Conservation (phyloP, 1,139 yeast genomes). For the Debaryomycetaceae sp. region DNA sequence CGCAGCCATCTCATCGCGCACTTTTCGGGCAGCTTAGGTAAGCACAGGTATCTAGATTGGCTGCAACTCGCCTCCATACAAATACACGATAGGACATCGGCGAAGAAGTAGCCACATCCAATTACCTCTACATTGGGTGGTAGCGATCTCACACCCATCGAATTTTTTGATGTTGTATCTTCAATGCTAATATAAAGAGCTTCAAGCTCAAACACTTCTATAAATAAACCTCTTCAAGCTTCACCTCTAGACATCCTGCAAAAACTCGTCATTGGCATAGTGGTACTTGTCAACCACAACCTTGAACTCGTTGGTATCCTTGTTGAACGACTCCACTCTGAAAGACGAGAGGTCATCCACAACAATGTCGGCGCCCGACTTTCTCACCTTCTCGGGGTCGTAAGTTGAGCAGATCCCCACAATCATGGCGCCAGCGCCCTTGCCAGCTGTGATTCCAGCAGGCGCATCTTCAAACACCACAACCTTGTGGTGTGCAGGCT, state of each 20-base stretch:
- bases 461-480: conserved; percentile 87
- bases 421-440: conserved; percentile 77
- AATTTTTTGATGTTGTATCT: no score
- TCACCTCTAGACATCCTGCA: conserved; percentile 21
- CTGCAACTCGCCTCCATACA: no score
- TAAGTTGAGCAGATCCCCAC: conserved; percentile 83
- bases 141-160: neutral
- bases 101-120: no score
- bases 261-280: conserved; percentile 43
- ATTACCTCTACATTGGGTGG: neutral
- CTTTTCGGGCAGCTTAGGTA: no score
- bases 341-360: conserved; percentile 62
- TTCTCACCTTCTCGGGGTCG: conserved; percentile 61
- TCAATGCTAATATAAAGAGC: no score
- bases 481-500: conserved; percentile 41
- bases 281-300: conserved; percentile 41
- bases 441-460: conserved; percentile 82
- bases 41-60: no score
- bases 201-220: conserved; percentile 1
- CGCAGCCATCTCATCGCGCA: no score
- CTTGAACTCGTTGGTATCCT: conserved; percentile 44
- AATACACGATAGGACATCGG: no score
- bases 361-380: conserved; percentile 76
- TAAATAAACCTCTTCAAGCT: neutral
- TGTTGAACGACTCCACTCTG: conserved; percentile 39